A percentile compares a stretch with the other conserved stretches of the same genome.
phyloP scores from a whole-genome alignment of 129 eudicot species.

The Pseudognaphalium luteoalbum region DNA sequence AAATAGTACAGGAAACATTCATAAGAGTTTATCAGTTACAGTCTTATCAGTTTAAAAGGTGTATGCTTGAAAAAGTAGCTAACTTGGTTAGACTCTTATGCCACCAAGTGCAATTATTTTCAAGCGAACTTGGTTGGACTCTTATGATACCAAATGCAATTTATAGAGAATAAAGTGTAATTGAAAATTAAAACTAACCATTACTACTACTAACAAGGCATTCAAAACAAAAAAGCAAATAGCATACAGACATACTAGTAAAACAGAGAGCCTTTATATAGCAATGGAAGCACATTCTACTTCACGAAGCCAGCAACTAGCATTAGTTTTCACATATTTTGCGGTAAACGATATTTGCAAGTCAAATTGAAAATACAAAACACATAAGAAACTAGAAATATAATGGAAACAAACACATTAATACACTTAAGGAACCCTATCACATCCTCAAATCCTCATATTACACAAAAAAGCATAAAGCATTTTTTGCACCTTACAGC shows the following conservation, averaged over 20 bases:
- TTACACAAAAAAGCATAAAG: neutral
- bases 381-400: neutral
- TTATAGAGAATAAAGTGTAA: neutral
- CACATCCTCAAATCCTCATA: neutral
- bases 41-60: neutral
- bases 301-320: neutral
- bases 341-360: neutral
- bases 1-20: neutral
- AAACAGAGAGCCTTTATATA: neutral
- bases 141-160: neutral
- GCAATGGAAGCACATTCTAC: neutral
- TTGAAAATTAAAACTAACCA: neutral
- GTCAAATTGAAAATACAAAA: constrained; percentile 5
- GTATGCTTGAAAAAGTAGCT: neutral
- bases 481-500: neutral
- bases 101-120: too few species aligned
- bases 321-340: neutral
- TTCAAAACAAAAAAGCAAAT: neutral
- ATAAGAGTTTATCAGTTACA: neutral
- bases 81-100: too few species aligned
- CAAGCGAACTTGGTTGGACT: neutral
- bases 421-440: neutral
- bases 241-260: constrained; percentile 1
- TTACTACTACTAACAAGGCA: neutral
- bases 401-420: neutral